phyloP scores from a whole-genome alignment of 495 filamentous ascomycete genomes.

The Daldinia caldariorum region DNA sequence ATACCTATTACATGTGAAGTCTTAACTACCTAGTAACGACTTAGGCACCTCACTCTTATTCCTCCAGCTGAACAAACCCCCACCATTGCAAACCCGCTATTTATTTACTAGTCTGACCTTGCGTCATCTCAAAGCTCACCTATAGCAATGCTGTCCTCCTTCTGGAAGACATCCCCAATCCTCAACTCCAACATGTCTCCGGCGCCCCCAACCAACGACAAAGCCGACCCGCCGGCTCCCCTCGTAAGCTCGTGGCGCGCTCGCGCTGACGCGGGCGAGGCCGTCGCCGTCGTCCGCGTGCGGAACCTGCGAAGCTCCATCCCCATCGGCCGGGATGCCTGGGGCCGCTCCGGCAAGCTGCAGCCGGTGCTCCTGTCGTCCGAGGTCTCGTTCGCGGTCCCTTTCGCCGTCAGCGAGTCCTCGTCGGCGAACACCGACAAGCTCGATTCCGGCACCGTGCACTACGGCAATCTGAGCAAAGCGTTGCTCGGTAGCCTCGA shows the following conservation, averaged over 20 bases:
- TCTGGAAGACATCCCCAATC: constrained; percentile 28
- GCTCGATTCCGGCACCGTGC: constrained; percentile 64
- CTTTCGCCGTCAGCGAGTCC: constrained; percentile 59
- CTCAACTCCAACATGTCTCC: constrained; percentile 20
- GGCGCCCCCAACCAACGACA: constrained; percentile 29
- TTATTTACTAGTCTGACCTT: not conserved
- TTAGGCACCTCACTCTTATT: too few species aligned
- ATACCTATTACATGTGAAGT: too few species aligned
- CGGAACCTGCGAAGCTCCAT: constrained; percentile 60
- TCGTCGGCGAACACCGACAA: constrained; percentile 49
- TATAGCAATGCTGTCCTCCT: constrained; percentile 33
- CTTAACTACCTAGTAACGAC: too few species aligned
- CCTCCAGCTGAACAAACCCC: constrained; percentile 2
- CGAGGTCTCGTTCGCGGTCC: constrained; percentile 55
- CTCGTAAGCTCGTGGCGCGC: constrained; percentile 50
- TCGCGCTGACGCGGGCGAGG: constrained; percentile 49
- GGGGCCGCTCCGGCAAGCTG: constrained; percentile 58
- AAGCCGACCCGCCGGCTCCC: constrained; percentile 27
- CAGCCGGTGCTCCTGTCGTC: constrained; percentile 67
- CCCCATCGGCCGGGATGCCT: constrained; percentile 62
- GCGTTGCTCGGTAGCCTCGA: constrained; percentile 53
- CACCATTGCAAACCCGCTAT: not conserved
- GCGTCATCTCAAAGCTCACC: constrained; percentile 21
- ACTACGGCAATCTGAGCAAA: constrained; percentile 70
- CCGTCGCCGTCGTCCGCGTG: constrained; percentile 57